Evolutionary conservation across 2,329 filamentous ascomycete species (phyloP).

Genomic region (Aureobasidium sp.): DNA sequence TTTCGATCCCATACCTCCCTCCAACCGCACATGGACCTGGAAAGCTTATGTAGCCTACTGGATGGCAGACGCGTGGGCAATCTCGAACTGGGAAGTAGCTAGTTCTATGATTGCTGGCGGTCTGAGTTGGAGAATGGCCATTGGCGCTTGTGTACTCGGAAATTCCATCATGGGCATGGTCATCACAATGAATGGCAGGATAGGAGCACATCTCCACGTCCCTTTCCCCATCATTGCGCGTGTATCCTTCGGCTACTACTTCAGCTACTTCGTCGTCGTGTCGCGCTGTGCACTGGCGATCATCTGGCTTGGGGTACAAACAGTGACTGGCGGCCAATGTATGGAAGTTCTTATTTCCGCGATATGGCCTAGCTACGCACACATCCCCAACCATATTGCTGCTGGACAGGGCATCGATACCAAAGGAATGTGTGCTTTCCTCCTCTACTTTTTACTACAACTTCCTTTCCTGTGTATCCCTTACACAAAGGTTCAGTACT

Average conservation of each 20-base stretch:
- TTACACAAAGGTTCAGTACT: slow-evolving; percentile 26
- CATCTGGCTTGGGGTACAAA: slow-evolving; percentile 59
- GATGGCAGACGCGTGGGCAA: slow-evolving; percentile 29
- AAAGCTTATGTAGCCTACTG: slow-evolving; percentile 27
- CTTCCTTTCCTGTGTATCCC: slow-evolving; percentile 30
- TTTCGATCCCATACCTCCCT: slow-evolving; percentile 8
- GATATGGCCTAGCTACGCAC: slow-evolving; percentile 55
- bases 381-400: slow-evolving; percentile 43
- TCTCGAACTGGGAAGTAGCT: slow-evolving; percentile 26
- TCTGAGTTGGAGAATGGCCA: slow-evolving; percentile 26
- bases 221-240: slow-evolving; percentile 62
- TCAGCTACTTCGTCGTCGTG: slow-evolving; percentile 60
- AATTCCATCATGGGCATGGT: slow-evolving; percentile 27
- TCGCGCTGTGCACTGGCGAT: slow-evolving; percentile 59
- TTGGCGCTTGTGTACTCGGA: slow-evolving; percentile 28
- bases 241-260: slow-evolving; percentile 63
- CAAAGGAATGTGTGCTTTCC: slow-evolving; percentile 46
- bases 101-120: slow-evolving; percentile 28
- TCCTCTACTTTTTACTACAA: slow-evolving; percentile 36
- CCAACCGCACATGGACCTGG: slow-evolving; percentile 4
- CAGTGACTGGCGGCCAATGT: slow-evolving; percentile 66
- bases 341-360: slow-evolving; percentile 58
- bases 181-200: slow-evolving; percentile 58
- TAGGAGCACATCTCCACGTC: slow-evolving; percentile 56
- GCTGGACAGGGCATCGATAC: slow-evolving; percentile 44